Percentiles rank a stretch among this genome's conserved stretches.
These are phyloP conservation scores for Halophytophthora polymorphica DNA, from an alignment of 352 stramenopile species.

Conservation along the genomic window DNA sequence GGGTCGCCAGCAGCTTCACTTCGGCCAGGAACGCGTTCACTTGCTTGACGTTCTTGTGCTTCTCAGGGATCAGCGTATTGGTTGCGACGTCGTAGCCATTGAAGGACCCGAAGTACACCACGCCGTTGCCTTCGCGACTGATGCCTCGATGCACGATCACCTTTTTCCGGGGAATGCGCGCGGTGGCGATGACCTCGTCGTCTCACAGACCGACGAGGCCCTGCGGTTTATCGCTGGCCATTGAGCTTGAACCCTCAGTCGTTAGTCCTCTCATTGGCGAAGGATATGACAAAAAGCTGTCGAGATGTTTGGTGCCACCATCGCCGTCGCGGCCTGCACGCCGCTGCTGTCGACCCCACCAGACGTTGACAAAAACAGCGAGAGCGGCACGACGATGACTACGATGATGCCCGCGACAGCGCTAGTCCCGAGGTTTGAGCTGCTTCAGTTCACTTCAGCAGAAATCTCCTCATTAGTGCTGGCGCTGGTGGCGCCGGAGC, in stretches of 20 bases:
- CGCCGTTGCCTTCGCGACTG: conserved; percentile 22
- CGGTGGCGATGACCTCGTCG: conserved; percentile 23
- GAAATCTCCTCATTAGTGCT: too few relatives aligned
- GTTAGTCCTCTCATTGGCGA: conserved; percentile 8
- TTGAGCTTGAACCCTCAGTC: background rate
- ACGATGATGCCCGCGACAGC: conserved; percentile 15
- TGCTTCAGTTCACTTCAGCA: too few relatives aligned
- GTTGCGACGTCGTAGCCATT: conserved; percentile 22
- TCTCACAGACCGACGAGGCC: conserved; percentile 22
- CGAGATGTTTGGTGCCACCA: background rate
- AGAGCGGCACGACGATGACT: background rate
- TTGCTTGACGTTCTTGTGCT: conserved; percentile 5
- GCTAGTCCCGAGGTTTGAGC: conserved; percentile 1
- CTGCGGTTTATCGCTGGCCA: conserved; percentile 2
- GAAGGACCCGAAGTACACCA: conserved; percentile 26
- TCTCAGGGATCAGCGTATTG: conserved; percentile 24
- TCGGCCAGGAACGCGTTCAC: conserved; percentile 24
- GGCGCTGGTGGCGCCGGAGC: background rate
- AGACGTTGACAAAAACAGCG: conserved; percentile 5
- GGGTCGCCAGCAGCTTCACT: conserved; percentile 26
- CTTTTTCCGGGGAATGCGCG: conserved; percentile 27
- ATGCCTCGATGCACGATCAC: conserved; percentile 20
- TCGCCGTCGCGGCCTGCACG: background rate
- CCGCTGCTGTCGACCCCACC: background rate
- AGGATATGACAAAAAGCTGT: conserved; percentile 5